A percentile compares a stretch with the other conserved stretches of the same genome.
Conservation (phyloP, 371 early-diverging fungal genomes). For the Apophysomyces sp. region DNA sequence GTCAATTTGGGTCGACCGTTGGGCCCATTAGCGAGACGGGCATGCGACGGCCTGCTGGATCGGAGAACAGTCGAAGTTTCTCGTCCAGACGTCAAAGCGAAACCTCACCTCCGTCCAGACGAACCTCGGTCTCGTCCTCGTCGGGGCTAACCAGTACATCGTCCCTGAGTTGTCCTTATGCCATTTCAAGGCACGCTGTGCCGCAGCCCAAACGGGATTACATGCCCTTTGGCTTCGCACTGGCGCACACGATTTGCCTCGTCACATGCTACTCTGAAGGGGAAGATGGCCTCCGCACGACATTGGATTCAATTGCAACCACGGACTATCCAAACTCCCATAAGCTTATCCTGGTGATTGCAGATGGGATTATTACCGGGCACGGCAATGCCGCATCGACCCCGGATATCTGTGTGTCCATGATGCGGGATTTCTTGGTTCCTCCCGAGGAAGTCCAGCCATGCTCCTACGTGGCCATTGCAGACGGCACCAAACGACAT, state of each 20-base stretch:
- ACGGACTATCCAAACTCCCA: constrained; percentile 27
- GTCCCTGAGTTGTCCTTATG: constrained; percentile 29
- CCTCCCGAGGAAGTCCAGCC: constrained; percentile 51
- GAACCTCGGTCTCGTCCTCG: constrained; percentile 41
- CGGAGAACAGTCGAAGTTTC: constrained; percentile 7
- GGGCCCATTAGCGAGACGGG: not conserved
- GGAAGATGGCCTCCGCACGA: constrained; percentile 84
- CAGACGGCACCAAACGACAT: constrained; percentile 85
- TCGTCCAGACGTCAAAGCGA: constrained; percentile 27
- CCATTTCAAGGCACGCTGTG: constrained; percentile 35
- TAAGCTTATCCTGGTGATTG: constrained; percentile 42
- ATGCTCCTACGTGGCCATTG: constrained; percentile 86
- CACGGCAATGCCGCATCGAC: constrained; percentile 55
- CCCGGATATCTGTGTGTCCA: constrained; percentile 73
- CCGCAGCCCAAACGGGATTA: constrained; percentile 51
- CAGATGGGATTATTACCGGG: constrained; percentile 52
- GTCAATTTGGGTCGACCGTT: not conserved
- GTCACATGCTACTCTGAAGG: constrained; percentile 95
- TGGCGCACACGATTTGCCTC: constrained; percentile 73
- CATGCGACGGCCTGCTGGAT: not conserved
- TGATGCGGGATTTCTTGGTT: constrained; percentile 56
- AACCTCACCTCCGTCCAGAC: constrained; percentile 26
- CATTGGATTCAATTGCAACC: constrained; percentile 92
- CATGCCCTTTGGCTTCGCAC: constrained; percentile 67
- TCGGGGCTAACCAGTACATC: constrained; percentile 20